Conservation (phyloP, 1,139 yeast species). For the Schwanniomyces etchellsii region DNA sequence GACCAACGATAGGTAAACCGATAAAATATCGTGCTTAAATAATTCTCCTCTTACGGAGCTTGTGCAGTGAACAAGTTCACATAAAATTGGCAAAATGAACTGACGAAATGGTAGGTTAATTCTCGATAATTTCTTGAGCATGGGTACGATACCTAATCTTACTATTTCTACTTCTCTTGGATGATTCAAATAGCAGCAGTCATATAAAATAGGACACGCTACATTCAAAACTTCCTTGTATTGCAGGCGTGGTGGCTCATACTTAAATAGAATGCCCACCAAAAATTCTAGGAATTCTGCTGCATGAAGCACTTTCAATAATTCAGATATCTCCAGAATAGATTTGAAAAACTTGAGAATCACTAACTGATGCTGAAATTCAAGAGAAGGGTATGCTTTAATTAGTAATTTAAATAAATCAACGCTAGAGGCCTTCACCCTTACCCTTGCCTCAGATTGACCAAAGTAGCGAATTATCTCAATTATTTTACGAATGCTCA, state of each 20-base stretch:
- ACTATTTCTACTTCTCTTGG: slow-evolving; percentile 50
- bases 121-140: slow-evolving; percentile 39
- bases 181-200: slow-evolving; percentile 55
- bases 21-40: slow-evolving; percentile 35
- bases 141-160: slow-evolving; percentile 47
- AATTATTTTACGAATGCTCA: slow-evolving; percentile 30
- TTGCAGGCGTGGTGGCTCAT: slow-evolving; percentile 20
- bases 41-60: slow-evolving; percentile 32
- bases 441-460: slow-evolving; percentile 39
- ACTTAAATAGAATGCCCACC: slow-evolving; percentile 22
- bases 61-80: slow-evolving; percentile 55
- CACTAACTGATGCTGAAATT: slow-evolving; percentile 26
- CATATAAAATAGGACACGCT: slow-evolving; percentile 43
- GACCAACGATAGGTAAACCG: slow-evolving; percentile 42
- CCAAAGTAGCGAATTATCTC: slow-evolving; percentile 37
- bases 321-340: slow-evolving; percentile 35
- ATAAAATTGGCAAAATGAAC: slow-evolving; percentile 55
- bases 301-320: slow-evolving; percentile 27
- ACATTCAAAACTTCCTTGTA: slow-evolving; percentile 40
- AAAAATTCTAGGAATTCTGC: slow-evolving; percentile 42
- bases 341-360: slow-evolving; percentile 39
- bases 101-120: slow-evolving; percentile 52
- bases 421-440: slow-evolving; percentile 33
- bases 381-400: slow-evolving; percentile 29
- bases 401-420: slow-evolving; percentile 43